phyloP scores from a whole-genome alignment of 139 green algal species.

The Desmodesmus armatus region DNA sequence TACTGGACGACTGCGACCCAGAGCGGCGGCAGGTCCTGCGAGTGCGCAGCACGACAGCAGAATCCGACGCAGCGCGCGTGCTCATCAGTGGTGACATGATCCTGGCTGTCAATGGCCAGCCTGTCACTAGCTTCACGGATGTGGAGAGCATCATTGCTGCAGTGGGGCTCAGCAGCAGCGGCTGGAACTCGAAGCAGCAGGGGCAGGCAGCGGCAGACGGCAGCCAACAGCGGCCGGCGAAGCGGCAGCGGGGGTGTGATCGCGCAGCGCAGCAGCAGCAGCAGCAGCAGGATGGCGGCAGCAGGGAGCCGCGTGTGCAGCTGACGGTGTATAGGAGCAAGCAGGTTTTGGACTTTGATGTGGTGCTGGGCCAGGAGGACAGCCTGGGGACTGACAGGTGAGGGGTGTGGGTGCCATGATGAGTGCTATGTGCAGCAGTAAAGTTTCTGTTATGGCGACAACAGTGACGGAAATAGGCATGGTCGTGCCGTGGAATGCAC shows the following conservation, averaged over 20 bases:
- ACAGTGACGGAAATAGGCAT: no score
- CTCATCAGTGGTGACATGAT: slow-evolving; percentile 87
- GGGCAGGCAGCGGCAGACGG: slow-evolving; percentile 9
- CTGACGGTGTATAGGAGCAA: slow-evolving; percentile 57
- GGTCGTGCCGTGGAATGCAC: no score
- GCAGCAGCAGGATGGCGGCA: no score
- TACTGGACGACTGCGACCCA: slow-evolving; percentile 75
- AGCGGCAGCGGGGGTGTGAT: background rate
- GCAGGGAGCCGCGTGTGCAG: slow-evolving; percentile 47
- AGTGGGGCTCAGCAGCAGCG: background rate
- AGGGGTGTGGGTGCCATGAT: no score
- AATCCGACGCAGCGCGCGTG: slow-evolving; percentile 43
- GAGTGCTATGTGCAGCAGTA: no score
- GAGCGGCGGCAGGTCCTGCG: slow-evolving; percentile 71
- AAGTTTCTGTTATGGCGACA: no score
- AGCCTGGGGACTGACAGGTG: slow-evolving; percentile 84
- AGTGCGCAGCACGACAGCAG: slow-evolving; percentile 1
- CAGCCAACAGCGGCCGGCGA: background rate
- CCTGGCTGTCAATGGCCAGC: slow-evolving; percentile 73
- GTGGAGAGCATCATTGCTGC: slow-evolving; percentile 64
- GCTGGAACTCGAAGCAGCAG: slow-evolving; percentile 19
- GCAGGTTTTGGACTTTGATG: slow-evolving; percentile 64
- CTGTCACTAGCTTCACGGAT: slow-evolving; percentile 77
- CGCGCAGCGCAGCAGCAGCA: slow-evolving; percentile 18
- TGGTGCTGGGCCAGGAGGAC: slow-evolving; percentile 73